These are phyloP conservation scores for Oxyria digyna DNA, from an alignment of 148 eudicot species.

Conservation along the genomic window DNA sequence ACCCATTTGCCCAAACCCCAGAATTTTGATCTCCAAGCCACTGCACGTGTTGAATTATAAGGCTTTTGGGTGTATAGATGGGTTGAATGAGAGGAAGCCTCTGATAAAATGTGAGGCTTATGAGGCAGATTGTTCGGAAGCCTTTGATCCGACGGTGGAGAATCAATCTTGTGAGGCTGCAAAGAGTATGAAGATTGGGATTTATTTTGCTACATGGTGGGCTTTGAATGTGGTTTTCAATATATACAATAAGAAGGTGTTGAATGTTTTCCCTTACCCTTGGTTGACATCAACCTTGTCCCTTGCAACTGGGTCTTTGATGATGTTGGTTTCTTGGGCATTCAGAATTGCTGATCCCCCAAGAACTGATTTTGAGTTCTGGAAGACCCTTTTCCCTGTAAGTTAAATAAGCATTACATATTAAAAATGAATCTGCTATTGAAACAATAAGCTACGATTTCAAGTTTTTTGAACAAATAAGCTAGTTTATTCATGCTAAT, in stretches of 20 bases:
- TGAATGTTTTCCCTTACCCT: conserved; percentile 86
- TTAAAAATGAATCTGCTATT: too few species aligned
- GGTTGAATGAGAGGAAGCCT: conserved; percentile 14
- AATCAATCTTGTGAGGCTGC: conserved; percentile 36
- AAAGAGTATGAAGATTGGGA: conserved; percentile 61
- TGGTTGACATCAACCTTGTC: conserved; percentile 93
- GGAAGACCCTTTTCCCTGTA: conserved; percentile 85
- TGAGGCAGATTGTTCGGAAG: conserved; percentile 57
- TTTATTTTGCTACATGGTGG: conserved; percentile 95
- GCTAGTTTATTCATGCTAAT: too few species aligned
- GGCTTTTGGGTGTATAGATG: conserved; percentile 18
- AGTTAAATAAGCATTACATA: conserved; percentile 18
- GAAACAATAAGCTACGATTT: too few species aligned
- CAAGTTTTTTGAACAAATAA: too few species aligned
- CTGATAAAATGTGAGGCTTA: conserved; percentile 58
- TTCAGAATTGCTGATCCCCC: conserved; percentile 59
- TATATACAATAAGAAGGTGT: conserved; percentile 86
- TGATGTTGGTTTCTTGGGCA: conserved; percentile 86
- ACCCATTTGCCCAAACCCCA: conserved; percentile 17
- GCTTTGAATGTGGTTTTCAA: conserved; percentile 81
- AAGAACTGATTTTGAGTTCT: conserved; percentile 66
- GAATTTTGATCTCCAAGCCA: conserved; percentile 34
- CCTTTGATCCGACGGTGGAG: conserved; percentile 15
- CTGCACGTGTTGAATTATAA: conserved; percentile 28
- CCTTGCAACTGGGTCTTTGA: conserved; percentile 78